Evolutionary conservation across 208 protist genomes (phyloP).

Genomic region (Wallacemonas sp.): DNA sequence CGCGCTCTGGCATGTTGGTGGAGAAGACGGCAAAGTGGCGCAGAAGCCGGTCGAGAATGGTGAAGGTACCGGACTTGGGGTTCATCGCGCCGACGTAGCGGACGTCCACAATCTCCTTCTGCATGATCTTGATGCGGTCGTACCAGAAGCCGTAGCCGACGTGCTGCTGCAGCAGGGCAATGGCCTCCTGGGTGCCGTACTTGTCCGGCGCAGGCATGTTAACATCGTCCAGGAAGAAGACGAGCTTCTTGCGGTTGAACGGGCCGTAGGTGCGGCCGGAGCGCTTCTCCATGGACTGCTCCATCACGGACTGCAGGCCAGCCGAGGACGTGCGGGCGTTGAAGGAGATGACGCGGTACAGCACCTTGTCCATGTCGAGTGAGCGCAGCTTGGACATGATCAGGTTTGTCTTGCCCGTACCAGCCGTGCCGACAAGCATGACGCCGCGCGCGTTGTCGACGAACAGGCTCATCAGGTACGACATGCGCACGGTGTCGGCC

Average conservation of each 20-base stretch:
- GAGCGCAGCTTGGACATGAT: conserved; percentile 96
- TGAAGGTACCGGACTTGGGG: conserved; percentile 98
- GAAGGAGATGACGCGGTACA: conserved; percentile 95
- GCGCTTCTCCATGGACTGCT: conserved; percentile 97
- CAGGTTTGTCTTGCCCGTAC: conserved; percentile 98
- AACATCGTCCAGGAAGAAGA: conserved; percentile 99
- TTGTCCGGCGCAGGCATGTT: conserved; percentile 99
- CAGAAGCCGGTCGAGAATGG: conserved; percentile 95
- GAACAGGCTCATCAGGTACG: conserved; percentile 94
- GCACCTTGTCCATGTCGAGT: conserved; percentile 91
- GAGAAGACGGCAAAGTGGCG: conserved; percentile 97
- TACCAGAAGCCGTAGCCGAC: conserved; percentile 98
- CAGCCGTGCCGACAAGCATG: conserved; percentile 97
- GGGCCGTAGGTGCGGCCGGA: conserved; percentile 96
- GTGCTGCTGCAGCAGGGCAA: conserved; percentile 97
- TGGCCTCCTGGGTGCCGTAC: conserved; percentile 98
- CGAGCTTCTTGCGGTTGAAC: conserved; percentile 95
- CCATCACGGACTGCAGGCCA: conserved; percentile 95
- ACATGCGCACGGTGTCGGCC: conserved; percentile 95
- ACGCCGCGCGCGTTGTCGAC: conserved; percentile 94
- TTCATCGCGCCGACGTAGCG: conserved; percentile 98
- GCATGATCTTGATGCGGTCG: conserved; percentile 94
- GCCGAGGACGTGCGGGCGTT: conserved; percentile 95
- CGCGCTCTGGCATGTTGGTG: conserved; percentile 93
- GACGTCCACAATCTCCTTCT: conserved; percentile 95